Base-by-base conservation (phyloP, 2,329 filamentous ascomycete genomes). In the Neopestalotiopsis sp. region DNA sequence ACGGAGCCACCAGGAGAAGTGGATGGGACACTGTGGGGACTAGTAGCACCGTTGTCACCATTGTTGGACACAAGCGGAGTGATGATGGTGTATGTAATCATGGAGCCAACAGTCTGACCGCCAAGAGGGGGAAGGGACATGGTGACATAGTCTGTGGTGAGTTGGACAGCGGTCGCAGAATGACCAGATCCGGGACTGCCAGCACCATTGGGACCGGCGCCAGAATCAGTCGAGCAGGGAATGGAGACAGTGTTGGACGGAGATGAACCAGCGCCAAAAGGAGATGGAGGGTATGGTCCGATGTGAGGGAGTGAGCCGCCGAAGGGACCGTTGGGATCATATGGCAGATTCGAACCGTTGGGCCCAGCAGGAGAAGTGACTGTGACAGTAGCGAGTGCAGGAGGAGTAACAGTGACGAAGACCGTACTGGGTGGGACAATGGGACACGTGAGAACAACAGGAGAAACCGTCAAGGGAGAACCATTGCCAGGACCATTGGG, bases 331-430 rank as follows among this genome's bases (percentile, higher is more conserved):
- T 71, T 71, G 68, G 71, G 70, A 67, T 69, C 69, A 65, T 72
- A 69, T 66, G 70, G 67, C 60, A 69, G 70, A 57, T 74, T 73
- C 59, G 75, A 70, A 63, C 68, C 68, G 64, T 73, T 69, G 66
- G 70, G 66, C 56, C 69, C 70, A 63, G 74, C 72, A 60, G 75
- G 71, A 64, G 79, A 70, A 66, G 78, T 79, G 17, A 77, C 79
- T 69, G 78, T 68, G 69, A 77, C 72, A 62, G 74, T 74, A 30
- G 76, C 72, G 5, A 78, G 70, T 59, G 72, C 75, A 68, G 77
- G 75, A 14, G 81, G 79, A 66, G 78, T 79, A 64, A 86, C 77
- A 42, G 85, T 86, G 71, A 88, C 76, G 72, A 86, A 84, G 70
- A 87, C 80, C 52, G 85, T 87, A 45, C 79, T 81, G 45, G 81